A percentile compares a stretch with the other conserved stretches of the same genome.
phyloP scores from a whole-genome alignment of 1,139 yeast species.

The Yarrowia galli region DNA sequence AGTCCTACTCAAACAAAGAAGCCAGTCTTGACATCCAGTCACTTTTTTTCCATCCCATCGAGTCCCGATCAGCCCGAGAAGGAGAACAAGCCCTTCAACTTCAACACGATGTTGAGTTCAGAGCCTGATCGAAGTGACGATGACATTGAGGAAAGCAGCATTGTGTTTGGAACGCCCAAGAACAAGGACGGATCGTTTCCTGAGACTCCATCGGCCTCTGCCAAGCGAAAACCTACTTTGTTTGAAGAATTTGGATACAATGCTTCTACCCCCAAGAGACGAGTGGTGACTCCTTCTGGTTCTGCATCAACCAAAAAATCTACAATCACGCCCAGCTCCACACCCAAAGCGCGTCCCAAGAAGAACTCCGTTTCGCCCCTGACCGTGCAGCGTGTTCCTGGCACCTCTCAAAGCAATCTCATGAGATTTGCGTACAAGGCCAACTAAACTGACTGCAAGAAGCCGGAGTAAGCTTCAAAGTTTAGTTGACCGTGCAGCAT shows the following conservation, averaged over 20 bases:
- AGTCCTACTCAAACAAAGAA: constrained; percentile 1
- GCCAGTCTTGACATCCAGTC: background rate
- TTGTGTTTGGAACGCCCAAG: constrained; percentile 16
- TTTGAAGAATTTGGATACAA: constrained; percentile 37
- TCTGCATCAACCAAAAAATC: background rate
- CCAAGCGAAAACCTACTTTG: background rate
- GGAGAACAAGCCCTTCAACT: constrained; percentile 8
- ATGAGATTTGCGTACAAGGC: constrained; percentile 28
- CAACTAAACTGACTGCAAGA: background rate
- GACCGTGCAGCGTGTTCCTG: constrained; percentile 12
- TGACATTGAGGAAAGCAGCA: constrained; percentile 27
- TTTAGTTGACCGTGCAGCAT: constrained; percentile 2
- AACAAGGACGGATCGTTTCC: background rate
- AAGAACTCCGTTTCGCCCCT: constrained; percentile 1
- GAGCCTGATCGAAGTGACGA: constrained; percentile 32
- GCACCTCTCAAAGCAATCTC: constrained; percentile 28
- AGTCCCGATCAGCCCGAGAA: constrained; percentile 28
- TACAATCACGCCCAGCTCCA: constrained; percentile 8
- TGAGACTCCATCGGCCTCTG: background rate
- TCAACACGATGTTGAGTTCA: constrained; percentile 27
- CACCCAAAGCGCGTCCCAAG: constrained; percentile 14
- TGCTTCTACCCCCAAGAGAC: constrained; percentile 10
- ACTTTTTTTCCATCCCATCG: constrained; percentile 14
- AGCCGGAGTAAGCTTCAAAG: background rate
- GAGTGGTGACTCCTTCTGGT: background rate